These are phyloP conservation scores for Rosa multiflora DNA, from an alignment of 306 rosid genomes.

Conservation along the genomic window DNA sequence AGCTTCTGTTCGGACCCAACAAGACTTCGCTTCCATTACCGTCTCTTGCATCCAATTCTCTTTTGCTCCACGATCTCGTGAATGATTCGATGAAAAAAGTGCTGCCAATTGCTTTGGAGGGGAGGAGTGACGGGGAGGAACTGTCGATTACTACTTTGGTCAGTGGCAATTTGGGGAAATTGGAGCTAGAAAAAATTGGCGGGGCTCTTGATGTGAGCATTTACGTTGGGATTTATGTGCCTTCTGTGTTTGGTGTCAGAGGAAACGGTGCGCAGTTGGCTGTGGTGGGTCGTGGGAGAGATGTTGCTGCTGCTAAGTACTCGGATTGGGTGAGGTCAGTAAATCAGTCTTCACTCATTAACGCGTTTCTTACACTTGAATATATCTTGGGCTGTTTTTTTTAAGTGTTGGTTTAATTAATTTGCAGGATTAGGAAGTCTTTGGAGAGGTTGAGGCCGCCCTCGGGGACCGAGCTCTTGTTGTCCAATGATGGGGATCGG, in stretches of 20 bases:
- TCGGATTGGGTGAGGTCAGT: slow-evolving; percentile 91
- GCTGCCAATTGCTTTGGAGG: slow-evolving; percentile 55
- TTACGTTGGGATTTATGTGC: slow-evolving; percentile 51
- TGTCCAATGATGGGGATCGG: slow-evolving; percentile 73
- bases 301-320: slow-evolving; percentile 74
- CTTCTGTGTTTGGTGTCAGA: slow-evolving; percentile 46
- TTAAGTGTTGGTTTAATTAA: not conserved
- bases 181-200: slow-evolving; percentile 33
- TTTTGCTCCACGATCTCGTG: slow-evolving; percentile 50
- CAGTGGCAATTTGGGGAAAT: slow-evolving; percentile 52
- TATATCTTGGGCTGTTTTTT: not conserved
- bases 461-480: slow-evolving; percentile 73
- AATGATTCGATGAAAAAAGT: slow-evolving; percentile 46
- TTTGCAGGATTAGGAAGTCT: slow-evolving; percentile 67
- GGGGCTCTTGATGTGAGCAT: slow-evolving; percentile 48
- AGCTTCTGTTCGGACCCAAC: slow-evolving; percentile 46
- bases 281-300: slow-evolving; percentile 68
- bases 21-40: slow-evolving; percentile 23
- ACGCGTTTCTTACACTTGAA: not conserved
- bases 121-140: slow-evolving; percentile 52
- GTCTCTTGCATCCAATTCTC: slow-evolving; percentile 20
- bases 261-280: slow-evolving; percentile 70
- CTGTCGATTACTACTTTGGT: slow-evolving; percentile 66
- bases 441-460: slow-evolving; percentile 86
- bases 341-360: not conserved